Conservation (phyloP, 192 early-diverging fungal species). For the Coemansia sp. region DNA sequence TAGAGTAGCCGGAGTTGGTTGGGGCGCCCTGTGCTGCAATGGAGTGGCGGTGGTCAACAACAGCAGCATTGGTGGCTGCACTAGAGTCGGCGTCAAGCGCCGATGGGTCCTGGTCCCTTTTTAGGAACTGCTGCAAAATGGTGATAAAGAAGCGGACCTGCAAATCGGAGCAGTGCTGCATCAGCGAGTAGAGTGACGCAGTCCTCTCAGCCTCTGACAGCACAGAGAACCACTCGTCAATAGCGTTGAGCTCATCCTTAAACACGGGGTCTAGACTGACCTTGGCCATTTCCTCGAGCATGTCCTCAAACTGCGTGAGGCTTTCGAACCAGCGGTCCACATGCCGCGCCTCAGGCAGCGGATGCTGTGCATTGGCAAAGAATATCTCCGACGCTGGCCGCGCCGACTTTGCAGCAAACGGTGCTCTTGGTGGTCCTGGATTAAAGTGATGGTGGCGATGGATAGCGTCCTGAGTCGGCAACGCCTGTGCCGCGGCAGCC, state of each 20-base stretch:
- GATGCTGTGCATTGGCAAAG: slow-evolving; percentile 49
- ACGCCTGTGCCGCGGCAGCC: slow-evolving; percentile 1
- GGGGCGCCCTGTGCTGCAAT: slow-evolving; percentile 32
- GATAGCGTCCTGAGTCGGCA: slow-evolving; percentile 13
- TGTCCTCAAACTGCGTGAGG: slow-evolving; percentile 86
- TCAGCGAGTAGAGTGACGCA: slow-evolving; percentile 85
- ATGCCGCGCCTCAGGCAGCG: slow-evolving; percentile 40
- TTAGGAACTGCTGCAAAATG: slow-evolving; percentile 90
- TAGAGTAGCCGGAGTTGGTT: slow-evolving; percentile 13
- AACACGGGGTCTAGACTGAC: slow-evolving; percentile 80
- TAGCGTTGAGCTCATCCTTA: slow-evolving; percentile 85
- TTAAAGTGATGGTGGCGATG: slow-evolving; percentile 13
- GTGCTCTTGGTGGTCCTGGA: slow-evolving; percentile 27
- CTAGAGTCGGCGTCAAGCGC: slow-evolving; percentile 34
- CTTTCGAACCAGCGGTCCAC: slow-evolving; percentile 91
- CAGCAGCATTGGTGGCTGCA: not conserved
- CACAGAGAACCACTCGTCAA: slow-evolving; percentile 94
- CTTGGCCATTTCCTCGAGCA: slow-evolving; percentile 86
- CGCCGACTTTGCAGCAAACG: slow-evolving; percentile 28
- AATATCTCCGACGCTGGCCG: slow-evolving; percentile 48
- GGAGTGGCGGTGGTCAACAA: slow-evolving; percentile 24
- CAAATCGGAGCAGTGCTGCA: slow-evolving; percentile 86
- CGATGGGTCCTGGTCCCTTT: slow-evolving; percentile 68
- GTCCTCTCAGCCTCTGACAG: slow-evolving; percentile 89
- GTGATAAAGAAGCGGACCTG: slow-evolving; percentile 95